Evolutionary conservation across 106 monocot genomes (phyloP), one percentile per base, ranked within the genome.

Genomic region (Allium sativum): DNA sequence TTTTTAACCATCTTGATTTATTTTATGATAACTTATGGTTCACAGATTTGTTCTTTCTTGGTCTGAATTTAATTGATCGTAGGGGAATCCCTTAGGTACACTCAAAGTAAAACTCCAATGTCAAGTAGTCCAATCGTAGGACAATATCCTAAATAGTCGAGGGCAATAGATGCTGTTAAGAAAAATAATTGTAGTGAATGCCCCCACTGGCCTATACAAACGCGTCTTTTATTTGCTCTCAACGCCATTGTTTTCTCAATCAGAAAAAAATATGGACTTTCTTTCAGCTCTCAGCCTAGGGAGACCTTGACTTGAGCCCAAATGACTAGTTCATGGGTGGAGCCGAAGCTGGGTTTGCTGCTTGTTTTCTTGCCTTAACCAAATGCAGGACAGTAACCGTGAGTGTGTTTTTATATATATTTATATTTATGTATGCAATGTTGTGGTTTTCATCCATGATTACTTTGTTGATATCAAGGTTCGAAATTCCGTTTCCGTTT

Each of bases 1-100:
- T n/a, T n/a, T n/a, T n/a, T n/a, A n/a, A n/a, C n/a, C n/a, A n/a
- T n/a, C n/a, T n/a, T n/a, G n/a, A n/a, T n/a, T n/a, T n/a, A n/a
- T n/a, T n/a, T n/a, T n/a, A n/a, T n/a, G n/a, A n/a, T n/a, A n/a
- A n/a, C n/a, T n/a, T n/a, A n/a, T n/a, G n/a, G n/a, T n/a, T n/a
- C n/a, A n/a, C n/a, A n/a, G n/a, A n/a, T n/a, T n/a, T n/a, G n/a
- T n/a, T n/a, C n/a, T n/a, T n/a, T n/a, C n/a, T n/a, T n/a, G n/a
- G n/a, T n/a, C n/a, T n/a, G n/a, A n/a, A n/a, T n/a, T n/a, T n/a
- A n/a, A n/a, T n/a, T n/a, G n/a, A n/a, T n/a, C n/a, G n/a, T n/a
- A n/a, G 45, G 84, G 84, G 9, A 79, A 84, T 42, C 84, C 84
- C 52, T 84, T 84, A 56, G 84, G 79, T 62, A 84, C 84, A n/a